Base-by-base conservation (phyloP, 1,139 yeast genomes). In the Geotrichum klebahnii region DNA sequence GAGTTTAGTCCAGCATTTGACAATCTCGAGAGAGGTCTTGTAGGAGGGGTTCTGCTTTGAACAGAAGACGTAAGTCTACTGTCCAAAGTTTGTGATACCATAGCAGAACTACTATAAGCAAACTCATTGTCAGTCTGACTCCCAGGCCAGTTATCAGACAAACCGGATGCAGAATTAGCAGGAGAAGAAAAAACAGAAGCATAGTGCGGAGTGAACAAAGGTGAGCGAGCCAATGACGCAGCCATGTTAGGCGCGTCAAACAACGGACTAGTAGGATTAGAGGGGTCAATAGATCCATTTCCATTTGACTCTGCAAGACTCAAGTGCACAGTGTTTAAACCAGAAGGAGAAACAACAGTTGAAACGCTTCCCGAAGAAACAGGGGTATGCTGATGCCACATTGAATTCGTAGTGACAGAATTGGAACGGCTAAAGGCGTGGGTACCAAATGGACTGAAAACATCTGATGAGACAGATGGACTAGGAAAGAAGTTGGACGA, bases 1-100 rank as follows among this genome's bases (percentile, higher is more conserved):
- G 32, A 52, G 36, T 20, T 37, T 9, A 47, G 28, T 10, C 55
- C 52, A 26, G 56, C 53, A 9, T 55, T 53, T 5, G 53, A 23
- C 22, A 45, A 16, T n/a, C 53, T 52, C 3, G 53, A 32, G 3
- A 52, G 12, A 6, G 47, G 24, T 6, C 50, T 28, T 1, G 52
- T 20, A 19, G 53, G 41, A 5, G 46, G 34, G 31, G 19, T 28
- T 14, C n/a, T n/a, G n/a, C 23, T 35, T 14, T 33, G 16, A 5
- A 29, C 9, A 2, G 43, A 26, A 26, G 28, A 14, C 2, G 33
- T 9, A 14, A 14, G n/a, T 3, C 19, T 34, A 12, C 12, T 26
- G n/a, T n/a, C n/a, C n/a, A n/a, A n/a, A n/a, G n/a, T n/a, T 2
- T n/a, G 22, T n/a, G 14, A n/a, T 14, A 9, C 34, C 29, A 33